These are phyloP conservation scores for Xerocomus spinulosus DNA, from an alignment of 768 basidiomycete genomes.

Conservation along the genomic window DNA sequence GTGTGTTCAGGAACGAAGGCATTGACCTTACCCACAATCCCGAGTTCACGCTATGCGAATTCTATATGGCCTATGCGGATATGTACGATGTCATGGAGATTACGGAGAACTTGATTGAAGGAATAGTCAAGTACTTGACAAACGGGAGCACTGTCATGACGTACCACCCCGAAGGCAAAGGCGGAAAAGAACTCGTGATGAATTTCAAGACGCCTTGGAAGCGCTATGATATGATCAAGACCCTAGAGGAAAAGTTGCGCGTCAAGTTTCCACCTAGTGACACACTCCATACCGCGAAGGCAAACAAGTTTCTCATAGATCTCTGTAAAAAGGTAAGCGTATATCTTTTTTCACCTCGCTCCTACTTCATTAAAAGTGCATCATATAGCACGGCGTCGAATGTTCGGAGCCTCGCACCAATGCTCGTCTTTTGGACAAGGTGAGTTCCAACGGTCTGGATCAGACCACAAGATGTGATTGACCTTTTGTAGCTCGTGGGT, in stretches of 20 bases:
- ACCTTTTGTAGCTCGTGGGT: constrained; percentile 71
- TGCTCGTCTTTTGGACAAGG: constrained; percentile 92
- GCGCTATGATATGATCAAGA: constrained; percentile 96
- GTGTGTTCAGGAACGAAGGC: constrained; percentile 97
- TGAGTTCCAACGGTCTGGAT: constrained; percentile 20
- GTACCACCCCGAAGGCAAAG: constrained; percentile 95
- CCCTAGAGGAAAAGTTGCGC: constrained; percentile 88
- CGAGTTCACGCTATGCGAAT: constrained; percentile 99
- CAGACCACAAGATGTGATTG: neutral
- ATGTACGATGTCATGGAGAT: constrained; percentile 99
- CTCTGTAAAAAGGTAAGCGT: constrained; percentile 71
- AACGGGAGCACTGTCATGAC: constrained; percentile 73
- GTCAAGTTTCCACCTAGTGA: constrained; percentile 94
- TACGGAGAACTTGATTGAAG: constrained; percentile 86
- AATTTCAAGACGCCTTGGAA: constrained; percentile 97
- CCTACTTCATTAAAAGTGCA: neutral
- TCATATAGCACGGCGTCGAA: constrained; percentile 81
- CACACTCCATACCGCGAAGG: constrained; percentile 78
- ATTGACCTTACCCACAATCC: constrained; percentile 99
- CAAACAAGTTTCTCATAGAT: constrained; percentile 84
- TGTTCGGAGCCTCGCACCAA: constrained; percentile 96
- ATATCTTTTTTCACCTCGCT: neutral
- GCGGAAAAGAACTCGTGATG: constrained; percentile 65
- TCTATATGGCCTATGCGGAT: constrained; percentile 99
- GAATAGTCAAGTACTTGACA: constrained; percentile 83